Evolutionary conservation across 805 yeast genomes (phyloP), one percentile per base, ranked within the genome.

Genomic region (Lachancea dasiensis): DNA sequence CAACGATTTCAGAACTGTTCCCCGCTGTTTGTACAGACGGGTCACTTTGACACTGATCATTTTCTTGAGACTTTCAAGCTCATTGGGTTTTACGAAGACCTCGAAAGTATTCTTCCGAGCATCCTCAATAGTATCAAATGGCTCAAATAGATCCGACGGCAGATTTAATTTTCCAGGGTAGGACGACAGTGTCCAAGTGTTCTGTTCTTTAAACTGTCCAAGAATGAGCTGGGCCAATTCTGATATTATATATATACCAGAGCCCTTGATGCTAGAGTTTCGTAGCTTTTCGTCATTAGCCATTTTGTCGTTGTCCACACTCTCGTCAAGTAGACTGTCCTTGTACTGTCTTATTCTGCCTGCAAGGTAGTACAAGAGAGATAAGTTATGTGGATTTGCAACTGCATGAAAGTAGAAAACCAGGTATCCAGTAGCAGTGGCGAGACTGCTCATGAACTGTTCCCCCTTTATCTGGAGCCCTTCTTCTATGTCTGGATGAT

Each of bases 101-200:
- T 65, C 74, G 3, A 75, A 66, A 0, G 79, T 70, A 15, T 78
- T 64, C 10, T 57, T 60, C 43, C 77, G 81, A 2, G 86, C 81
- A 43, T 77, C 81, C 11, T 66, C 61, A 2, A 73, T 54, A n/a
- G 73, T 65, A 6, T 66, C 64, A 68, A 81, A 75, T 1, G 83
- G 75, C n/a, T 68, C 63, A 58, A 72, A 86, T 6, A 84, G 54
- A 52, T 86, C 95, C n/a, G 69, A 60, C 0, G 90, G 80, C 14
- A 86, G 57, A 14, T 75, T 73, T 13, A 82, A 58, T 49, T 80
- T 82, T 1, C 90, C 94, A 0, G 95, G 94, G 77, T 89, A 87
- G 0, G 87, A 77, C 17, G 79, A 73, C 39, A 83, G 65, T 16
- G 72, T 72, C 95, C 95, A 86, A 31, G 68, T 69, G 49, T 71